Percentiles rank a stretch among this genome's conserved stretches.
Evolutionary conservation across 164 flowering plant species (phyloP).

Genomic region (Vitis riparia): DNA sequence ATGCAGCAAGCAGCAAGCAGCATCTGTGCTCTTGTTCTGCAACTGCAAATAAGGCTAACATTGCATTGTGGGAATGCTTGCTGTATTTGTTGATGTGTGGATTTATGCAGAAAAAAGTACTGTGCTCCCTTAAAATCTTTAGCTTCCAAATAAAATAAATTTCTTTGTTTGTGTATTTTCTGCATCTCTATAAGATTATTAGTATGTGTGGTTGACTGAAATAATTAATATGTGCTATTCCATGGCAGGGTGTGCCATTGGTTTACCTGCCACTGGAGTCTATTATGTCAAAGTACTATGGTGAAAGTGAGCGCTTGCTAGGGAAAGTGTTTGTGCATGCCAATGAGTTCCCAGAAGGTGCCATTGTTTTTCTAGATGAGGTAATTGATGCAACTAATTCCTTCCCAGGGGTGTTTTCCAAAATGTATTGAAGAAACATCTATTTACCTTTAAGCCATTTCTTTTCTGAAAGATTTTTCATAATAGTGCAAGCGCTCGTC

Average conservation of each 20-base stretch:
- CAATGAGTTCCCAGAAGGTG: constrained; percentile 73
- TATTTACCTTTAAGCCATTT: not conserved
- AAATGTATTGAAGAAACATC: not conserved
- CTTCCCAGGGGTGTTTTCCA: not conserved
- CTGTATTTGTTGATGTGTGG: no score
- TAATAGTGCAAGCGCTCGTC: not conserved
- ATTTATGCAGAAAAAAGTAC: no score
- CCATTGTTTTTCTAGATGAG: constrained; percentile 90
- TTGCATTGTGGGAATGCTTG: no score
- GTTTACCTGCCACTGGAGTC: constrained; percentile 86
- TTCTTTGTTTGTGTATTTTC: no score
- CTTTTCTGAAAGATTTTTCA: not conserved
- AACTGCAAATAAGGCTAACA: not conserved
- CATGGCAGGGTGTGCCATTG: constrained; percentile 81
- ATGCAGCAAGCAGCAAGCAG: no score
- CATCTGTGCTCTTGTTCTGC: not conserved
- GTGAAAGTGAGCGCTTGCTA: constrained; percentile 87
- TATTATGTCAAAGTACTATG: constrained; percentile 91
- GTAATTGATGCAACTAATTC: constrained; percentile 33
- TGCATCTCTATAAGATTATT: not conserved
- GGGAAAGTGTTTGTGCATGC: constrained; percentile 93
- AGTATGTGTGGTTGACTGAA: not conserved
- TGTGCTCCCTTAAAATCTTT: no score
- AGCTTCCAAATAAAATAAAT: no score
- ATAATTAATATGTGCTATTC: constrained; percentile 1